Base-by-base conservation (phyloP, 164 flowering plant genomes). In the Berberis vulgaris region DNA sequence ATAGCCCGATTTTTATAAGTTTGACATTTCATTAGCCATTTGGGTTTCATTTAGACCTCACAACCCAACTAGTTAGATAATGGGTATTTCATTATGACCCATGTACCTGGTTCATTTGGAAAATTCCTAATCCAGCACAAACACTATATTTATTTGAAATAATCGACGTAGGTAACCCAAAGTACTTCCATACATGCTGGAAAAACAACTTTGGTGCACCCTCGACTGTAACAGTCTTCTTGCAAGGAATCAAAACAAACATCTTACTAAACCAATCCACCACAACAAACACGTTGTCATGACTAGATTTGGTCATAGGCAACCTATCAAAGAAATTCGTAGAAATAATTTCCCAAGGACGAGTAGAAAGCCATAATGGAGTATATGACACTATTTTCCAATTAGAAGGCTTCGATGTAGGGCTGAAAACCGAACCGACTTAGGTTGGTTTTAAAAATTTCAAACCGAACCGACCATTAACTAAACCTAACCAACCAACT, bases 231-330 rank as follows among this genome's bases (percentile, higher is more conserved):
- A 13, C 43, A 3, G 1, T 56, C 2, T 56, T 56, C 8, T 56
- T 2, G 8, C 42, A 56, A 1, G 59, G 59, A 56, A 56, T 38
- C 59, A 11, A 2, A 11, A 56, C 9, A 5, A 2, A 5, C 59
- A 38, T 56, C 9, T 56, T 56, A 42, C 43, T 56, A 4, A 42
- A 61, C 7, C 54, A 53, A 39, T 61, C 53, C 39, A 61, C 63
- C 1, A 57, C 60, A 2, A 57, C 60, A 57, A 57, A 57, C 2
- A 57, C 60, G 39, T 61, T 45, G 10, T 61, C 63, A 61, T 61
- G 6, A 1, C 63, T 42, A 11, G 42, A 8, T 13, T 46, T 46
- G 4, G 63, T 61, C 13, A 42, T 61, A 2, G 41, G 5, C 38
- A 61, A 47, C 6, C 63, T 53, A 45, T 53, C 42, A n/a, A 61